Percentiles rank a stretch among this genome's conserved stretches.
Evolutionary conservation across 202 grass and related monocot species (phyloP).

Genomic region (Cymbopogon flexuosus): DNA sequence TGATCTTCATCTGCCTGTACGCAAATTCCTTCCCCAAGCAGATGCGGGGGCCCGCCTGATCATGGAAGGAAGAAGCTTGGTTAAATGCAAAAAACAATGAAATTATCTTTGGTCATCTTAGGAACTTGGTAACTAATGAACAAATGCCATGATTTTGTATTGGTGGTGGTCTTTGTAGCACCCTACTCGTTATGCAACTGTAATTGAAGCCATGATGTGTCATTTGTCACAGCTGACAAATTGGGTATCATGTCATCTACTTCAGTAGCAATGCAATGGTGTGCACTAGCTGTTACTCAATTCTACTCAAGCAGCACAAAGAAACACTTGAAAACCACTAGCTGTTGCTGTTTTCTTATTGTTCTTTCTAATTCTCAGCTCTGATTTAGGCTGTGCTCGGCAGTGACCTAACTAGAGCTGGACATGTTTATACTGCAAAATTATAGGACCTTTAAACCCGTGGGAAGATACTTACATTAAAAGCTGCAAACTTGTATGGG

Average conservation of each 20-base stretch:
- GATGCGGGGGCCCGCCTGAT: conserved; percentile 43
- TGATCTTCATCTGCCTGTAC: conserved; percentile 70
- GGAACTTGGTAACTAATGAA: not conserved
- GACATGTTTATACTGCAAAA: not conserved
- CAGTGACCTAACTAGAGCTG: not conserved
- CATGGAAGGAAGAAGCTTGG: conserved; percentile 11
- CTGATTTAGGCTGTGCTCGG: not conserved
- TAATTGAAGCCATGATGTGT: not conserved
- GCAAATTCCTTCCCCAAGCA: conserved; percentile 74
- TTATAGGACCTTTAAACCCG: not conserved
- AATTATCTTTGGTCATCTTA: not conserved
- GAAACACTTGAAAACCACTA: not conserved
- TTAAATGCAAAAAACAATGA: not conserved
- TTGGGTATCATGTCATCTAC: not conserved
- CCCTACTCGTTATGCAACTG: no score
- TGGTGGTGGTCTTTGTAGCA: no score
- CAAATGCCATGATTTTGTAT: not conserved
- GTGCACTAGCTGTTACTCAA: not conserved
- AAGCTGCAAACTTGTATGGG: conserved; percentile 49
- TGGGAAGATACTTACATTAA: conserved; percentile 32
- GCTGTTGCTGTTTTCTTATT: not conserved
- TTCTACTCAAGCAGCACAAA: not conserved
- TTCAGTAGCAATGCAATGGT: not conserved
- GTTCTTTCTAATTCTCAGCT: not conserved
- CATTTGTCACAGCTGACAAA: not conserved